Conservation (phyloP, 257 asterid species). For the Nyctanthes arbortristis region DNA sequence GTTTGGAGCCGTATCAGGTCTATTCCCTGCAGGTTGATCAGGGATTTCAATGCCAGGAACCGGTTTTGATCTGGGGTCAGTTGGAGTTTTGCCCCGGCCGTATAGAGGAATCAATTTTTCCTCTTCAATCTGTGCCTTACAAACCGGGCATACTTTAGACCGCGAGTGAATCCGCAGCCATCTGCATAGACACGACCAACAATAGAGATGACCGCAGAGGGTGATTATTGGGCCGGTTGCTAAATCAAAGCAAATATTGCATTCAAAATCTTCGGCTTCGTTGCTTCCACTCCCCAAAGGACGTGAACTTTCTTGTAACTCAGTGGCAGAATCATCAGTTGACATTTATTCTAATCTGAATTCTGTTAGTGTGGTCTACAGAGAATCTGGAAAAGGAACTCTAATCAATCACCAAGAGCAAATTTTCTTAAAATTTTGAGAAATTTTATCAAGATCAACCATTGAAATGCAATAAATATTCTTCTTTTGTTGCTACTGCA, state of each 20-base stretch:
- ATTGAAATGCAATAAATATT: too few species aligned
- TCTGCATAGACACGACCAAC: conserved; percentile 60
- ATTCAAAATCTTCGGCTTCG: conserved; percentile 53
- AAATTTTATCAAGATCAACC: too few species aligned
- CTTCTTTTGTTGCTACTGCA: too few species aligned
- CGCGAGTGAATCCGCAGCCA: conserved; percentile 52
- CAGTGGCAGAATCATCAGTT: conserved; percentile 33
- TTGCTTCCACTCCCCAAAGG: conserved; percentile 24
- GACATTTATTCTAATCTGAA: conserved; percentile 32
- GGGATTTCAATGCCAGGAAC: conserved; percentile 73
- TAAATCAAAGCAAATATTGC: conserved; percentile 58
- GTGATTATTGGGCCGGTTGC: conserved; percentile 57
- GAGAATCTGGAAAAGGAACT: background rate
- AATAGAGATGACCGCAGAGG: conserved; percentile 56
- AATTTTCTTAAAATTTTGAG: too few species aligned
- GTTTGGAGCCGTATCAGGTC: conserved; percentile 50
- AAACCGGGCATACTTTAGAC: conserved; percentile 52
- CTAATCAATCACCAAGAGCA: background rate
- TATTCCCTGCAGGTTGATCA: conserved; percentile 60
- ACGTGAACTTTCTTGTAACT: conserved; percentile 37
- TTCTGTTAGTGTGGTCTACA: background rate
- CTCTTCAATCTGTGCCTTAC: conserved; percentile 62
- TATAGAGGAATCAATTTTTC: conserved; percentile 67
- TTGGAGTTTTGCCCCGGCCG: conserved; percentile 62
- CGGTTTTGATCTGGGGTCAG: conserved; percentile 68